Evolutionary conservation across 495 filamentous ascomycete species (phyloP).

Genomic region (Tuber aestivum): DNA sequence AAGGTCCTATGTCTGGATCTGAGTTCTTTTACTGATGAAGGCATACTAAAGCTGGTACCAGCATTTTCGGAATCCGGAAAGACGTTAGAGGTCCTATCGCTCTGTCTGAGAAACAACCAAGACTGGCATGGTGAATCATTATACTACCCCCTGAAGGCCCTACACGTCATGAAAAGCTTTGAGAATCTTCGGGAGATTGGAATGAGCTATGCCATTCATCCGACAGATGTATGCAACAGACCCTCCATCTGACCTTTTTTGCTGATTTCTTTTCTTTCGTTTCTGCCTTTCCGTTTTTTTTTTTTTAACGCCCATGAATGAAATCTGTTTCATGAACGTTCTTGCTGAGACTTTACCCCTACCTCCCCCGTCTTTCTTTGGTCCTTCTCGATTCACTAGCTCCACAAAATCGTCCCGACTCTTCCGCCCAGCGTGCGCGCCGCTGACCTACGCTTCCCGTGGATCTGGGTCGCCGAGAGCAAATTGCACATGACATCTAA

Average conservation of each 20-base stretch:
- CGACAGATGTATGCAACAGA: conserved; percentile 2
- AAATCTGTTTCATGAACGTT: neutral
- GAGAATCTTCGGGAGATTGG: conserved; percentile 8
- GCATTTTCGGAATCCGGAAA: conserved; percentile 8
- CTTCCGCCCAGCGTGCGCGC: neutral
- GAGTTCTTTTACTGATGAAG: neutral
- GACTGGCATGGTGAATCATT: neutral
- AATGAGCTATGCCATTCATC: neutral
- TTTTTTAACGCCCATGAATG: neutral
- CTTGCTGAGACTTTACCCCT: neutral
- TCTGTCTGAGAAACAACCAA: neutral
- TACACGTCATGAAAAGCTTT: conserved; percentile 4
- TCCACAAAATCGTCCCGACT: neutral
- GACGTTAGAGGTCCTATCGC: conserved; percentile 1
- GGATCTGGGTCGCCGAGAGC: neutral
- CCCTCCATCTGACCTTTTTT: neutral
- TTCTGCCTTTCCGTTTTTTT: neutral
- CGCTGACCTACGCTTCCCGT: conserved; percentile 1
- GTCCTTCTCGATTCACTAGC: conserved; percentile 1
- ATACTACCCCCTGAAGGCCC: neutral
- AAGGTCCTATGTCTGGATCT: conserved; percentile 1
- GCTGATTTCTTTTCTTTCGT: neutral
- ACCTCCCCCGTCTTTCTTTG: neutral
- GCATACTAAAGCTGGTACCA: conserved; percentile 1
- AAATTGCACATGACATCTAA: neutral